Conservation (phyloP, 2,329 filamentous ascomycete species). For the Paracamarosporium sp. region DNA sequence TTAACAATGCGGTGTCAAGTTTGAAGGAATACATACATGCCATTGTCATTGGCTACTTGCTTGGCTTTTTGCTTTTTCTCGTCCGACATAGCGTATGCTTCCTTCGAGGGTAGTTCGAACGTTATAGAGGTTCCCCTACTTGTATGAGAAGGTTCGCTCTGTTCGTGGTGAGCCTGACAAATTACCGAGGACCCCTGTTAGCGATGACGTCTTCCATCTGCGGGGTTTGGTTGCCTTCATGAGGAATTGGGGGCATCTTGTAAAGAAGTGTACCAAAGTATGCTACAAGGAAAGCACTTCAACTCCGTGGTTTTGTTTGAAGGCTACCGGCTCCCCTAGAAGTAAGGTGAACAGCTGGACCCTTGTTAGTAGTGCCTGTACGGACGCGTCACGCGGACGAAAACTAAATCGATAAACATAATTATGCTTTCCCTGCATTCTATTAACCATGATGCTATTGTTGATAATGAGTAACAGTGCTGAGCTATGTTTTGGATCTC, state of each 20-base stretch:
- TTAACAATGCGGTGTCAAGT: background rate
- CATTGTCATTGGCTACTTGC: background rate
- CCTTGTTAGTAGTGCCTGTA: background rate
- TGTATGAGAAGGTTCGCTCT: background rate
- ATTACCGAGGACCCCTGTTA: background rate
- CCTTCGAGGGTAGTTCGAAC: background rate
- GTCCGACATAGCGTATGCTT: background rate
- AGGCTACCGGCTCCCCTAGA: background rate
- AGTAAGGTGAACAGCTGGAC: background rate
- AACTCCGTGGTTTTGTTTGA: background rate
- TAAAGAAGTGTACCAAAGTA: background rate
- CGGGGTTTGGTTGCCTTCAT: background rate
- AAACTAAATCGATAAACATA: too few relatives aligned
- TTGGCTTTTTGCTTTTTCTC: background rate
- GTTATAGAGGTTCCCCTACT: background rate
- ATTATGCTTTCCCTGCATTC: too few relatives aligned
- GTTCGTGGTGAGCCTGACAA: background rate
- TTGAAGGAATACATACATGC: background rate
- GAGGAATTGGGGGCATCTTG: background rate
- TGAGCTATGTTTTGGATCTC: too few relatives aligned
- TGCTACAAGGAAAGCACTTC: background rate
- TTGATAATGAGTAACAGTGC: too few relatives aligned
- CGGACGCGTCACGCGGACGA: too few relatives aligned
- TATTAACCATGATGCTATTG: too few relatives aligned
- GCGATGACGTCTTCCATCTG: conserved; percentile 1